Conservation (phyloP, 2,329 filamentous ascomycete genomes). For the Exophiala calicioides region DNA sequence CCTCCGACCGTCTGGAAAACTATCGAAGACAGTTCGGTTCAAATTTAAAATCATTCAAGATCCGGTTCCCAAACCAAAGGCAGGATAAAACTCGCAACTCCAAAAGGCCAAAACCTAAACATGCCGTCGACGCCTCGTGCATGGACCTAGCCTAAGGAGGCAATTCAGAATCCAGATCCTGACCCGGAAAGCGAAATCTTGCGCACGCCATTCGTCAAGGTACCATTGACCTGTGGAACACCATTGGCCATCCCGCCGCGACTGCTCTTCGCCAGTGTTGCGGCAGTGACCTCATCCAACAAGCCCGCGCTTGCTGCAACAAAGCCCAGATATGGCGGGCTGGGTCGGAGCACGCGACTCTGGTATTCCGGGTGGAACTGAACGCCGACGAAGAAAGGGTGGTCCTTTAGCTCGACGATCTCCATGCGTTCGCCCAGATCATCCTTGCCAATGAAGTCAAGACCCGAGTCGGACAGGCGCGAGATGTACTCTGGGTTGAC, state of each 20-base stretch:
- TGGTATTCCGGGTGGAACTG: conserved; percentile 91
- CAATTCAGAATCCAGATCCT: conserved; percentile 12
- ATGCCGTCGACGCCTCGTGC: too few species aligned
- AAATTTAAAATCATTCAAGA: too few species aligned
- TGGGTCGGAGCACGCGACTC: conserved; percentile 71
- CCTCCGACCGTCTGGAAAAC: too few species aligned
- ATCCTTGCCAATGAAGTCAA: conserved; percentile 78
- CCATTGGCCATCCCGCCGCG: too few species aligned
- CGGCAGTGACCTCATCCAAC: conserved; percentile 50
- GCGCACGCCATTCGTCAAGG: conserved; percentile 18
- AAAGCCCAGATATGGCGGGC: conserved; percentile 78
- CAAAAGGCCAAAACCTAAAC: too few species aligned
- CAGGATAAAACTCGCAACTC: too few species aligned
- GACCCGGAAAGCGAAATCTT: conserved; percentile 11
- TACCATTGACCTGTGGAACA: conserved; percentile 62
- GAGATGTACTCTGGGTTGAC: conserved; percentile 80
- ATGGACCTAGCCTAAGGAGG: too few species aligned
- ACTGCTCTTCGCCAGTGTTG: conserved; percentile 1
- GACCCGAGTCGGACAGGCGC: conserved; percentile 65
- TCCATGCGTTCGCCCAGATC: conserved; percentile 78
- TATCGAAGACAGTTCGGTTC: too few species aligned
- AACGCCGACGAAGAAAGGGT: conserved; percentile 81
- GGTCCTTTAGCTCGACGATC: conserved; percentile 76
- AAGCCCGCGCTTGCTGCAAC: conserved; percentile 74
- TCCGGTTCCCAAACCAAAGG: too few species aligned